Evolutionary conservation across 352 stramenopile species (phyloP).

Genomic region (Phytophthora cajani): DNA sequence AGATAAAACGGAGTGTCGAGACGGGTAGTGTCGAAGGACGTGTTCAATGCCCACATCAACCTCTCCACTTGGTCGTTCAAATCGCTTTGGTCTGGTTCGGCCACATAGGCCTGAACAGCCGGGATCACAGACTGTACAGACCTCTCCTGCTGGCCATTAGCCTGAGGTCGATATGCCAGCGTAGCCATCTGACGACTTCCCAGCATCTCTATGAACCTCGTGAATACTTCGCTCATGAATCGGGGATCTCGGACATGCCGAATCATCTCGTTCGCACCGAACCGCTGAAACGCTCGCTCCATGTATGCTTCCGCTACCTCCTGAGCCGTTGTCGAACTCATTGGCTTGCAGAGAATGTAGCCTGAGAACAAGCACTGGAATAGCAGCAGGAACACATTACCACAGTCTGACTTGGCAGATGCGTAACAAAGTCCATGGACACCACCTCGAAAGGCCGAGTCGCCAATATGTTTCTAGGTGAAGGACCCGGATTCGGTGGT

Average conservation of each 20-base stretch:
- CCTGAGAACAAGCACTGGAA: constrained; percentile 13
- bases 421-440: constrained; percentile 25
- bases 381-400: constrained; percentile 4
- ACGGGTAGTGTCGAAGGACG: constrained; percentile 19
- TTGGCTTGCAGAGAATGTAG: background rate
- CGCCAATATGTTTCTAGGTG: constrained; percentile 5
- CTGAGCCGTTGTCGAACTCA: constrained; percentile 21
- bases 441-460: constrained; percentile 16
- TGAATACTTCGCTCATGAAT: constrained; percentile 1
- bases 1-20: constrained; percentile 25
- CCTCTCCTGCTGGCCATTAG: background rate
- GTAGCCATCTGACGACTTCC: background rate
- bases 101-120: background rate
- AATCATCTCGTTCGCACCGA: constrained; percentile 2
- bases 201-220: constrained; percentile 14
- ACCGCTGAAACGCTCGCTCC: too few species aligned
- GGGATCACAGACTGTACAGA: background rate
- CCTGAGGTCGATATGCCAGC: background rate
- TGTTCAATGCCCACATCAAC: constrained; percentile 8
- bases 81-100: background rate
- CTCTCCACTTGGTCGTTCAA: background rate
- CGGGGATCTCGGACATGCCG: constrained; percentile 23
- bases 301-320: background rate
- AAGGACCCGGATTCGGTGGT: constrained; percentile 3
- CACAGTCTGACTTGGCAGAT: background rate